These are phyloP conservation scores for Colletotrichum sp. DNA, from an alignment of 2,329 filamentous ascomycete species.

Conservation along the genomic window DNA sequence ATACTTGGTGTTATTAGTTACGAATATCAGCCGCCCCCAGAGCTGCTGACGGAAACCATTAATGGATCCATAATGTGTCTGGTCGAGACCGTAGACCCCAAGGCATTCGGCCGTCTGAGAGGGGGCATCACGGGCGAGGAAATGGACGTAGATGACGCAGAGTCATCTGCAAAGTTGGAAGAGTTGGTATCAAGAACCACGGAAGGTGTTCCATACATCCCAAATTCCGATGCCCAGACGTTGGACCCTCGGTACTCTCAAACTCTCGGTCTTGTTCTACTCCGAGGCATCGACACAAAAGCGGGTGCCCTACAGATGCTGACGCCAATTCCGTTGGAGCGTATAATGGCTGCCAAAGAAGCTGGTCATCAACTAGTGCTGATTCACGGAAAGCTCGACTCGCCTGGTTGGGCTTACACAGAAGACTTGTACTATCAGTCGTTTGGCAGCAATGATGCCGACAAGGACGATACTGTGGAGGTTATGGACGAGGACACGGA, in stretches of 20 bases:
- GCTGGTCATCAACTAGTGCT: conserved; percentile 61
- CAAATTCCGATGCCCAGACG: conserved; percentile 54
- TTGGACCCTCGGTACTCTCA: conserved; percentile 65
- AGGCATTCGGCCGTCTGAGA: conserved; percentile 49
- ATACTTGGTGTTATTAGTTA: conserved; percentile 73
- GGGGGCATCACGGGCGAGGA: background rate
- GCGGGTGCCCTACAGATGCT: conserved; percentile 65
- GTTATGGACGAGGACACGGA: conserved; percentile 38
- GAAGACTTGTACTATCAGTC: conserved; percentile 60
- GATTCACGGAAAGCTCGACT: conserved; percentile 71
- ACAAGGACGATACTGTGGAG: conserved; percentile 35
- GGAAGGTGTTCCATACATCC: conserved; percentile 67
- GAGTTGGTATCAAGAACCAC: conserved; percentile 43
- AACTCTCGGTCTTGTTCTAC: conserved; percentile 67
- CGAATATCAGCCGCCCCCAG: conserved; percentile 64
- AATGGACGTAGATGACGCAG: conserved; percentile 21
- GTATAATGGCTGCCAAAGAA: conserved; percentile 43
- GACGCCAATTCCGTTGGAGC: conserved; percentile 57
- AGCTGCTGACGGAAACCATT: conserved; percentile 67
- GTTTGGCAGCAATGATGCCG: conserved; percentile 21
- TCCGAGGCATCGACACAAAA: conserved; percentile 70
- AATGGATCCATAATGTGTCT: conserved; percentile 75
- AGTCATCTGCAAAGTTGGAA: background rate
- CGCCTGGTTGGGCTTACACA: conserved; percentile 72
- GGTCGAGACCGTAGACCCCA: conserved; percentile 61